Percentiles rank a stretch among this genome's conserved stretches.
Evolutionary conservation across 2,329 filamentous ascomycete species (phyloP).

Genomic region (Niveomyces coronatus): DNA sequence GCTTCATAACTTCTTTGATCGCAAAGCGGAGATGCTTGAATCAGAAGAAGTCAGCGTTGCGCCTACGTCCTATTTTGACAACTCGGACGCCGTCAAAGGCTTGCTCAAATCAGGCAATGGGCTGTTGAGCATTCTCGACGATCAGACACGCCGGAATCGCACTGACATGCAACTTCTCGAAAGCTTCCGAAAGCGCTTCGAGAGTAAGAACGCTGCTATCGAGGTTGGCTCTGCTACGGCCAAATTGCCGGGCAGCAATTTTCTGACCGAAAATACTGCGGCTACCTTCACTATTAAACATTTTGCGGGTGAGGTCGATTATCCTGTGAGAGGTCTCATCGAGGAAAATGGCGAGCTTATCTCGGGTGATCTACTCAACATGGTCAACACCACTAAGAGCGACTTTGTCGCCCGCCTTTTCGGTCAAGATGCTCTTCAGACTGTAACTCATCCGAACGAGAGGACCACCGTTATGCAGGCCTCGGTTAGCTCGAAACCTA

Average conservation of each 20-base stretch:
- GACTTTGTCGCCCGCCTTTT: slow-evolving; percentile 85
- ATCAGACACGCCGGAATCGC: slow-evolving; percentile 83
- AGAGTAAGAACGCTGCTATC: slow-evolving; percentile 88
- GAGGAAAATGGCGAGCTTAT: slow-evolving; percentile 97
- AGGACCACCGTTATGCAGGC: slow-evolving; percentile 88
- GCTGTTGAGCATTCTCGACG: slow-evolving; percentile 85
- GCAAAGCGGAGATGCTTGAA: slow-evolving; percentile 85
- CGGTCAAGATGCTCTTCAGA: slow-evolving; percentile 90
- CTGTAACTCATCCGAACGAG: slow-evolving; percentile 87
- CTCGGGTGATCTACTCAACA: slow-evolving; percentile 88
- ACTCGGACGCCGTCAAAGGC: slow-evolving; percentile 86
- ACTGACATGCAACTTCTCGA: slow-evolving; percentile 86
- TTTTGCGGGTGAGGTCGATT: slow-evolving; percentile 94
- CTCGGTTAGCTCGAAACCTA: slow-evolving; percentile 89
- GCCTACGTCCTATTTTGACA: slow-evolving; percentile 95
- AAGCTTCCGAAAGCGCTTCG: slow-evolving; percentile 82
- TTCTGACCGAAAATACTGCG: slow-evolving; percentile 69
- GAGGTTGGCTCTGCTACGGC: slow-evolving; percentile 64
- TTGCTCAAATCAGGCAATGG: slow-evolving; percentile 89
- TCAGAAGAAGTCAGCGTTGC: slow-evolving; percentile 86
- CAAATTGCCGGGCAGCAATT: slow-evolving; percentile 79
- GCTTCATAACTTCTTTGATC: slow-evolving; percentile 91
- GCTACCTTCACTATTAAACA: slow-evolving; percentile 86
- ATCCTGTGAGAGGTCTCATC: slow-evolving; percentile 73
- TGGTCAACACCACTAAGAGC: slow-evolving; percentile 80